Base-by-base conservation (phyloP, 2,329 filamentous ascomycete species). In the Claviceps digitariae region DNA sequence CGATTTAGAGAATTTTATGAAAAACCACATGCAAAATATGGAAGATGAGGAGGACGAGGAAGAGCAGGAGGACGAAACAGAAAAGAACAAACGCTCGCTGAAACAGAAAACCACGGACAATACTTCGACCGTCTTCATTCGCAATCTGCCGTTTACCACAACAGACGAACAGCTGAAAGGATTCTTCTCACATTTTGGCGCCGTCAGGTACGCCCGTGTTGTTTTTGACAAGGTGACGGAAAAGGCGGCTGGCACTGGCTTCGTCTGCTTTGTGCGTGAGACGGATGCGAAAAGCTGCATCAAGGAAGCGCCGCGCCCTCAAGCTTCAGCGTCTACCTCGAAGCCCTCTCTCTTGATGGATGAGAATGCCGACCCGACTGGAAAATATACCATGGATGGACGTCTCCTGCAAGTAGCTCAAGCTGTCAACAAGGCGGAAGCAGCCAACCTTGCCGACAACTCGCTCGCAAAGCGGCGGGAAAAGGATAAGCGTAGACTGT, bases 131-230 rank as follows among this genome's bases (percentile, higher is more conserved):
- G 69, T 97, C 15, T 98, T 98, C 70, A 79, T 98, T 61, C 88
- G 93, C 59, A 98, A 98, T 64, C 74, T 98, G 13, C 91, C 94
- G 0, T 98, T 95, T 68, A 90, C 86, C 2, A 83, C 83, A 45
- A 86, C 86, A 20, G 90, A 98, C 61, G 84, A 90, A 51, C 77
- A 82, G 49, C 79, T 98, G 46, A 86, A 90, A 64, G 77, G 83
- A 50, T 91, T 96, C 66, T 98, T 98, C 64, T 74, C 74, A n/a
- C 76, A 84, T 62, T 97, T 98, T 62, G 94, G 93, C 27, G 78
- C 78, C n/a, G 74, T 96, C 41, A 81, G 90, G 40, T 98, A 97
- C 66, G 93, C 91, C 5, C 81, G 94, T 58, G 84, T 96, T 10
- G 94, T 98, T 40, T 79, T 94, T 65, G 91, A 98, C 65, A 84